Evolutionary conservation across 257 asterid species (phyloP), one percentile per base, ranked within the genome.

Genomic region (Ocimum tenuiflorum): DNA sequence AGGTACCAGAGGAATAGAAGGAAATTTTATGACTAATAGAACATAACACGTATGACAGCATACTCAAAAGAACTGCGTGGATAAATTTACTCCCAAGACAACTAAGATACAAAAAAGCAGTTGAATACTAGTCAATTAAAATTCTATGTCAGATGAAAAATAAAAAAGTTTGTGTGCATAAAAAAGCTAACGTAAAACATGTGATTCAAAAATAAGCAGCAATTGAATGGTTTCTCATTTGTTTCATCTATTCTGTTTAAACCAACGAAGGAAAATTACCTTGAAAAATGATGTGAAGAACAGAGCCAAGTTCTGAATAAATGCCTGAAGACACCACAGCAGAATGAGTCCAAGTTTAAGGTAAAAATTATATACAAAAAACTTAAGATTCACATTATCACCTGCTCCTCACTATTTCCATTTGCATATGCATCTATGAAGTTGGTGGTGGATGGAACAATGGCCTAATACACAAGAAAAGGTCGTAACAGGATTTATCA

Each of bases 321-420:
- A 94, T 42, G 95, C 96, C 99, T 94, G 75, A 63, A 18, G 42
- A 58, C 69, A 74, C 45, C 67, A 61, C 3, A 64, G 59, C 61
- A 33, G 39, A 60, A 65, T 60, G 61, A 75, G 73, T 27, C 0
- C 4, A 63, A 38, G 69, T 60, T 18, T 51, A 70, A 60, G 36
- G 73, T n/a, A 52, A 36, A 23, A 55, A 55, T 2, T 11, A 66
- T 69, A 10, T 9, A 17, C 51, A 17, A 23, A 52, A 51, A 63
- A 38, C 14, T 31, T 19, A 48, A 22, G 36, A 31, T 36, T 22
- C 49, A 69, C 71, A 42, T 29, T 65, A 20, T 55, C 64, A 94
- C 99, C 94, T 94, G 99, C 68, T 94, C 99, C 73, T 94, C 99
- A 27, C 73, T 81, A 73, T 75, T 82, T 57, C 99, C 99, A 82